Conservation (phyloP, 1,139 yeast genomes). For the Candida dubliniensis region DNA sequence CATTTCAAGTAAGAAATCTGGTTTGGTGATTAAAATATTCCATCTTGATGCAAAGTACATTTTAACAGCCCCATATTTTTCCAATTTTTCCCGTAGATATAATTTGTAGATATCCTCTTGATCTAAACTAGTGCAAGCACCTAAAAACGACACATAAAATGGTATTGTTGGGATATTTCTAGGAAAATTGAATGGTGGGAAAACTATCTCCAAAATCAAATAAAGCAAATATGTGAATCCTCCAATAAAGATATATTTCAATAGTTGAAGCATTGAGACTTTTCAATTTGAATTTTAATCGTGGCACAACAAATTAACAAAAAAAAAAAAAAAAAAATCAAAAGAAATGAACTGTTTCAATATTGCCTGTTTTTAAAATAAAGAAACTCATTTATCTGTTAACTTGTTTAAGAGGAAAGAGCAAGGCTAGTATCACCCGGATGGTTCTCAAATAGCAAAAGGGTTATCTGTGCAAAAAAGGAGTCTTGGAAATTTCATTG, state of each 20-base stretch:
- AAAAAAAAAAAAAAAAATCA: neutral
- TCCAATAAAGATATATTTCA: conserved; percentile 9
- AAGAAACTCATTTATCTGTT: too few relatives aligned
- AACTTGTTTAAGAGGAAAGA: too few relatives aligned
- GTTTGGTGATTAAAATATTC: conserved; percentile 56
- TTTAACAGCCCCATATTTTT: conserved; percentile 57
- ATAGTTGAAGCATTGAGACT: conserved; percentile 1
- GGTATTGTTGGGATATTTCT: conserved; percentile 59
- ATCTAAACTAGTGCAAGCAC: conserved; percentile 45
- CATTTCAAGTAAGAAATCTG: conserved; percentile 46
- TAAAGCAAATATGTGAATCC: conserved; percentile 9
- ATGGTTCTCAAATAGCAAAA: too few relatives aligned
- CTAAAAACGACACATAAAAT: conserved; percentile 56
- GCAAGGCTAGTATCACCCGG: too few relatives aligned
- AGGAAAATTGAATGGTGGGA: conserved; percentile 37
- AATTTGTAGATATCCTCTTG: conserved; percentile 47
- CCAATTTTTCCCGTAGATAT: conserved; percentile 42
- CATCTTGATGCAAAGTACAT: conserved; percentile 63
- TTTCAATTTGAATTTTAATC: too few relatives aligned
- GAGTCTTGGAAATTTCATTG: too few relatives aligned
- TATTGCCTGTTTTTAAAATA: too few relatives aligned
- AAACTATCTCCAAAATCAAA: conserved; percentile 17
- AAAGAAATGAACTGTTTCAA: too few relatives aligned
- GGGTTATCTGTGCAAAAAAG: too few relatives aligned
- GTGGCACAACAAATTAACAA: neutral